Conservation (phyloP, 352 stramenopile genomes). For the Phytophthora ramorum region DNA sequence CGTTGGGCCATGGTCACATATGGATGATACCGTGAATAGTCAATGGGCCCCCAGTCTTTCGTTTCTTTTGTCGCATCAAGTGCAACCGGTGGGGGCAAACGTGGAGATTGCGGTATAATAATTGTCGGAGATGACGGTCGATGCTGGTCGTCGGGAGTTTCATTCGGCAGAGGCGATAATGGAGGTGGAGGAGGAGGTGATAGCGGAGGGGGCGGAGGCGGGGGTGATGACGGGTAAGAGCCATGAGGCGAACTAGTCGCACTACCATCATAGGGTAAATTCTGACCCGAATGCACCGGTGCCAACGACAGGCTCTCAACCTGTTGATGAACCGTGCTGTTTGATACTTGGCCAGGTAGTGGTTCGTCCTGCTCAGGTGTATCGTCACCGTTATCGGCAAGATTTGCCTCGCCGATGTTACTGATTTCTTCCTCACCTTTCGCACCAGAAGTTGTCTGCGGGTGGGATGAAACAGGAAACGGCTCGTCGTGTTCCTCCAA, state of each 20-base stretch:
- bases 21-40: conserved; percentile 74
- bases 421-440: neutral
- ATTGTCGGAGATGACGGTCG: conserved; percentile 49
- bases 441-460: conserved; percentile 2
- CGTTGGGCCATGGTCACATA: conserved; percentile 79
- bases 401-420: conserved; percentile 26
- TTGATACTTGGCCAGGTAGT: conserved; percentile 30
- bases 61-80: conserved; percentile 14
- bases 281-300: conserved; percentile 7
- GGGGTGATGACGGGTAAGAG: conserved; percentile 34
- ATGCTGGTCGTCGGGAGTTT: conserved; percentile 14
- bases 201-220: conserved; percentile 54
- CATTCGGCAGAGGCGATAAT: conserved; percentile 28
- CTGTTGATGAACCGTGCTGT: conserved; percentile 12
- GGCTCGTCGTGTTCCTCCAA: conserved; percentile 40
- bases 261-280: conserved; percentile 4
- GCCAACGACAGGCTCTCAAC: conserved; percentile 23
- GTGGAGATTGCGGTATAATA: conserved; percentile 44
- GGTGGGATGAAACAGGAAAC: conserved; percentile 24
- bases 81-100: conserved; percentile 29
- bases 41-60: conserved; percentile 48
- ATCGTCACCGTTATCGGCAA: conserved; percentile 35
- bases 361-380: conserved; percentile 73
- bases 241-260: conserved; percentile 20
- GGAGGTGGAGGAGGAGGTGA: conserved; percentile 54